phyloP scores from a whole-genome alignment of 495 filamentous ascomycete species.

The Aspergillus sclerotiicarbonarius region DNA sequence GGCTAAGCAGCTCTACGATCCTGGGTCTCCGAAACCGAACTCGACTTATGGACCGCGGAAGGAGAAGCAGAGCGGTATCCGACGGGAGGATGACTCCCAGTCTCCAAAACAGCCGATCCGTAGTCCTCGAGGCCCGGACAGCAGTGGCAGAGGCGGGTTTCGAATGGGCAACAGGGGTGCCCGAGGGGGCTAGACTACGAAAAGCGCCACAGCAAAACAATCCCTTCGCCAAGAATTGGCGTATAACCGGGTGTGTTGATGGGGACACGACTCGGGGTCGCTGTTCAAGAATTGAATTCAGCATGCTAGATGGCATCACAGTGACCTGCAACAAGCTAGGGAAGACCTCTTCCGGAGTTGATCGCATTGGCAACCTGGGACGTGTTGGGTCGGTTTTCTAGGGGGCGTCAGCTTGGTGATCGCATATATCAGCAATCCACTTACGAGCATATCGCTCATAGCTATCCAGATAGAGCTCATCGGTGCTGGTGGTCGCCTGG shows the following conservation, averaged over 20 bases:
- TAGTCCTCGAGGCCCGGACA: conserved; percentile 71
- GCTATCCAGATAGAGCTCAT: conserved; percentile 72
- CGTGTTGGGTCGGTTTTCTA: conserved; percentile 61
- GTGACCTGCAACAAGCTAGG: conserved; percentile 25
- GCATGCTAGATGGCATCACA: background rate
- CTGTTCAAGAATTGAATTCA: background rate
- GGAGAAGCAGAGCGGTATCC: conserved; percentile 37
- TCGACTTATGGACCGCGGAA: conserved; percentile 52
- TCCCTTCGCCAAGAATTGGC: background rate
- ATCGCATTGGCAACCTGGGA: conserved; percentile 59
- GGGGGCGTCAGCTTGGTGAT: conserved; percentile 18
- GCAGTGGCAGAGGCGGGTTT: conserved; percentile 71
- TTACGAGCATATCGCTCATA: conserved; percentile 65
- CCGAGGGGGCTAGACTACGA: conserved; percentile 31
- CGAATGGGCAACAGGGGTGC: conserved; percentile 56
- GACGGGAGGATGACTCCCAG: conserved; percentile 40
- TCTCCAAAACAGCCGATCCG: conserved; percentile 60
- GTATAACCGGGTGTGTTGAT: background rate
- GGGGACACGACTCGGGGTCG: background rate
- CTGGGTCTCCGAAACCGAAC: conserved; percentile 62
- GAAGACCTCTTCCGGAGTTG: conserved; percentile 54
- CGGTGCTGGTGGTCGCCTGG: conserved; percentile 70
- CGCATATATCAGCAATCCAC: conserved; percentile 19
- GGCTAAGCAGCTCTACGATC: conserved; percentile 68
- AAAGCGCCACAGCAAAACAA: conserved; percentile 4